Base-by-base conservation (phyloP, 2,329 filamentous ascomycete genomes). In the Cordyceps javanica region DNA sequence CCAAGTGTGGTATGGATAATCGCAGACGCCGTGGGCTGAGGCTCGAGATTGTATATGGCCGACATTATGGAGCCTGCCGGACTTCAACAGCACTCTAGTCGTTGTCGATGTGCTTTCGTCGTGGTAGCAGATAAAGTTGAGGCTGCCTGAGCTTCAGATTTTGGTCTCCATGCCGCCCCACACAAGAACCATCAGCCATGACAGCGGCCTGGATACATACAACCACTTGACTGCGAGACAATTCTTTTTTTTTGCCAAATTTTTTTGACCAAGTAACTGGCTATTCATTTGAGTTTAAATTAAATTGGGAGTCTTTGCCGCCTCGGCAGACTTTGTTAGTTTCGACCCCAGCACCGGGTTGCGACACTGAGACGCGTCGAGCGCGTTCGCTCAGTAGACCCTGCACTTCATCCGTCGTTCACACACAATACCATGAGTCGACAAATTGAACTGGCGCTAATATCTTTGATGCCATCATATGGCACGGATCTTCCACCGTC, bases 1-100 rank as follows among this genome's bases (percentile, higher is more conserved):
- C 94, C 94, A 46, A 87, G 79, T 7, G 90, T 96, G 10, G 94
- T 99, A 72, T 95, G 88, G 42, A 99, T 80, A 63, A 97, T 86
- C 58, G 90, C 91, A 63, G 94, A 96, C 23, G 89, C 94, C 59
- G 93, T 97, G 46, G 94, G 91, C 68, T 93, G 91, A 54, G 94
- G 93, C 73, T 97, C 93, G 67, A 95, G 90, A 66, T 96, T 95
- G 75, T 97, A 97, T 59, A 92, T 87, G 45, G 89, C 80, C 58
- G 91, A 93, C 93, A 97, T 97, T 19, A 42, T 52, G 26, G 28
- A 25, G 14, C 14, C n/a, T 57, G 36, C 38, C 16, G 45, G 32
- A 34, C 21, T 6, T n/a, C 34, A 10, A 16, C 6, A 14, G 39
- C 36, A 21, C 25, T 25, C 28, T 28, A 21, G 11, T 36, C 36